Conservation (phyloP, 371 early-diverging fungal species). For the Mucor piriformis region DNA sequence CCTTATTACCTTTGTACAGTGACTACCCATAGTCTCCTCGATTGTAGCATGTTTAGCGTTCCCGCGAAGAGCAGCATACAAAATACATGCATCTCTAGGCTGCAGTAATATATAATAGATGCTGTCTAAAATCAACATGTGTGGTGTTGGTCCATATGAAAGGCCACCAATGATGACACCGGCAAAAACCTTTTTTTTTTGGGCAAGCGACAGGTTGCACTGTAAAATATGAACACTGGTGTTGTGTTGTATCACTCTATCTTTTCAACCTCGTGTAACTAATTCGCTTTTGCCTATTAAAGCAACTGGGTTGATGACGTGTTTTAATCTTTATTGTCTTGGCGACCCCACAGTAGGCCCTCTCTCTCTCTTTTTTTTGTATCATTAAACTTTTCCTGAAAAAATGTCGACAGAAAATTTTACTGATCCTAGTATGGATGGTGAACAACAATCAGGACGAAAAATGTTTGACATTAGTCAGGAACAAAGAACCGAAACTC, state of each 20-base stretch:
- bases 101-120: too few relatives aligned
- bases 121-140: too few relatives aligned
- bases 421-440: constrained; percentile 9
- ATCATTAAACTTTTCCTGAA: background rate
- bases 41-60: too few relatives aligned
- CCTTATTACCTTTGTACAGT: too few relatives aligned
- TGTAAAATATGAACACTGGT: background rate
- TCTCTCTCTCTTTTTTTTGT: background rate
- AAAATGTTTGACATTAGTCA: constrained; percentile 27
- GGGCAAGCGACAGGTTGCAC: too few relatives aligned
- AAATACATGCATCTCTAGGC: too few relatives aligned
- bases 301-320: background rate
- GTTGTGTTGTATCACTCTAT: constrained; percentile 3
- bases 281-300: constrained; percentile 10
- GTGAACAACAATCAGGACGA: constrained; percentile 23
- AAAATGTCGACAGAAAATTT: constrained; percentile 22
- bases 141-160: too few relatives aligned
- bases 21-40: too few relatives aligned
- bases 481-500: constrained; percentile 21
- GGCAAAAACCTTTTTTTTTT: too few relatives aligned
- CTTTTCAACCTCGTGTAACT: constrained; percentile 2
- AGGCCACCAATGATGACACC: too few relatives aligned
- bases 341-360: too few relatives aligned
- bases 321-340: background rate
- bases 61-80: too few relatives aligned